Evolutionary conservation across 495 filamentous ascomycete genomes (phyloP).

Genomic region (Margaritispora aquatica): DNA sequence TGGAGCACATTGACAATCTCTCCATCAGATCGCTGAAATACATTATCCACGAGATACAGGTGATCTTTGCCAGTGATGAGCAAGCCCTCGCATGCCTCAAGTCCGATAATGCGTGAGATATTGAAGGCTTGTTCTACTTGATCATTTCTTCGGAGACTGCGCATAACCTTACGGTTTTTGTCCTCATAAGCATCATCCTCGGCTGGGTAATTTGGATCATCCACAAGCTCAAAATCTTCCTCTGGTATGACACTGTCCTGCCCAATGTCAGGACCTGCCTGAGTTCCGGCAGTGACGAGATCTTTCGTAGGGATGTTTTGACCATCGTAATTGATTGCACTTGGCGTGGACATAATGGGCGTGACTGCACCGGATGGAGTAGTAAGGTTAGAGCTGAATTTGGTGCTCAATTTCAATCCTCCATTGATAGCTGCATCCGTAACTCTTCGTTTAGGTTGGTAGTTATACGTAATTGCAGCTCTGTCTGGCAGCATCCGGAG

Average conservation of each 20-base stretch:
- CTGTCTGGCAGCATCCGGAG: conserved; percentile 75
- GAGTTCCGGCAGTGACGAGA: conserved; percentile 6
- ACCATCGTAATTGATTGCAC: conserved; percentile 6
- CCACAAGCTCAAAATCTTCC: conserved; percentile 91
- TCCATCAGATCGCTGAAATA: conserved; percentile 89
- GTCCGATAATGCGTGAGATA: conserved; percentile 84
- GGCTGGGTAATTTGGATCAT: conserved; percentile 69
- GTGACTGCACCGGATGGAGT: not conserved
- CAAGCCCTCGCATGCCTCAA: conserved; percentile 88
- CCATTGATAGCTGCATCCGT: conserved; percentile 23
- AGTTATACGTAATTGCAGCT: conserved; percentile 50
- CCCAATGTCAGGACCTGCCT: conserved; percentile 11
- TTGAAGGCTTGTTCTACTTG: conserved; percentile 93
- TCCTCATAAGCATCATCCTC: conserved; percentile 88
- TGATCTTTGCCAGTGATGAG: conserved; percentile 88
- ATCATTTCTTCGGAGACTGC: conserved; percentile 85
- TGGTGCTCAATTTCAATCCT: conserved; percentile 37
- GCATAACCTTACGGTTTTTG: conserved; percentile 95
- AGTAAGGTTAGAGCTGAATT: conserved; percentile 20
- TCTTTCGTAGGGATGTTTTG: conserved; percentile 15
- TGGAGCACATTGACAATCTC: conserved; percentile 96
- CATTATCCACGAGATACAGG: conserved; percentile 90
- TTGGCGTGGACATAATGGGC: conserved; percentile 1
- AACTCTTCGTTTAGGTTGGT: conserved; percentile 77
- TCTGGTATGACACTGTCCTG: conserved; percentile 49